Percentiles rank a stretch among this genome's conserved stretches.
These are phyloP conservation scores for Neonectria ditissima DNA, from an alignment of 2,329 filamentous ascomycete genomes.

Conservation along the genomic window DNA sequence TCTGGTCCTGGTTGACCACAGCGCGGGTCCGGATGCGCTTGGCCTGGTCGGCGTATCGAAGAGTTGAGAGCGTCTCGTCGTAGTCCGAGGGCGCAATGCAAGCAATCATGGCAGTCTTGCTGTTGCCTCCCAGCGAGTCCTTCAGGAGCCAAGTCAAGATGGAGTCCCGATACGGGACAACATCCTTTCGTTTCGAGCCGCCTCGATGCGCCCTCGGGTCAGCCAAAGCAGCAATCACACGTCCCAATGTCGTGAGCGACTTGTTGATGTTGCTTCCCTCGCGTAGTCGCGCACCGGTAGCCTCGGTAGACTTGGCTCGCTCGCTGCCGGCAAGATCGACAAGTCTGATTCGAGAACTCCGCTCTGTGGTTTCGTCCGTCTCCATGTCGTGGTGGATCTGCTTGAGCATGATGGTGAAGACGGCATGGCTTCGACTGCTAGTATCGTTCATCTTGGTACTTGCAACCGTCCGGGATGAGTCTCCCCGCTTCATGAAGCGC, in stretches of 20 bases:
- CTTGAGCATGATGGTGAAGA: constrained; percentile 98
- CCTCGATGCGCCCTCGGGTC: constrained; percentile 70
- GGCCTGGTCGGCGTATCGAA: constrained; percentile 97
- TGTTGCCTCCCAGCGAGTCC: constrained; percentile 95
- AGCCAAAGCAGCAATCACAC: constrained; percentile 92
- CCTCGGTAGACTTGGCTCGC: constrained; percentile 94
- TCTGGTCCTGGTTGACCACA: constrained; percentile 94
- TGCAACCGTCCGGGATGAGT: constrained; percentile 87
- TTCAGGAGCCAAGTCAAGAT: constrained; percentile 88
- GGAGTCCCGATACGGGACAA: constrained; percentile 94
- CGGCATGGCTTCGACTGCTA: constrained; percentile 93
- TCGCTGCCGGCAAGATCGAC: constrained; percentile 97
- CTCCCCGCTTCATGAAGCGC: constrained; percentile 90
- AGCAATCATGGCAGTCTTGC: constrained; percentile 98
- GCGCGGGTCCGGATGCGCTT: constrained; percentile 96
- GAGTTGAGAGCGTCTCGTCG: constrained; percentile 94
- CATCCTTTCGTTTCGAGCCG: constrained; percentile 67
- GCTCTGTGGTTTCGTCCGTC: constrained; percentile 97
- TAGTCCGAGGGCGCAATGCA: constrained; percentile 97
- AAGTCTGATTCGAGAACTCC: constrained; percentile 90
- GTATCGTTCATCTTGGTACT: constrained; percentile 99
- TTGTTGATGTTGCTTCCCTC: constrained; percentile 99
- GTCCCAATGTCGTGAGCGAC: constrained; percentile 92
- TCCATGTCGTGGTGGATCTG: constrained; percentile 98
- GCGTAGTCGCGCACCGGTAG: constrained; percentile 87